Evolutionary conservation across 2,329 filamentous ascomycete genomes (phyloP), one percentile per base, ranked within the genome.

Genomic region (Epichloe uncinata): DNA sequence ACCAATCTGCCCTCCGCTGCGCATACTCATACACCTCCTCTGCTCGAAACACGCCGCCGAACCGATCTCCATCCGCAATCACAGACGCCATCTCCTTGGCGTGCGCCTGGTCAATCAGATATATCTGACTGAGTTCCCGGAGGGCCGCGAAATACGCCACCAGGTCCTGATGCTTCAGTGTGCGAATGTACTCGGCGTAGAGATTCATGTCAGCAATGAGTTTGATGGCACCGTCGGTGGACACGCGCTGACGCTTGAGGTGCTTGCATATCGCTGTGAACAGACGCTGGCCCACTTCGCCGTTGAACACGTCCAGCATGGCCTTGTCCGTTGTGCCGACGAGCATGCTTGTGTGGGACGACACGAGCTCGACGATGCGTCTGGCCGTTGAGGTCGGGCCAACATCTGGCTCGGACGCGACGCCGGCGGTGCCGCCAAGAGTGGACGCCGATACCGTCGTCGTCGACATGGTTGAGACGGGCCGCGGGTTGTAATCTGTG

Each of bases 21-120:
- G 91, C 93, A 70, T 94, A 98, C 71, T 97, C 91, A 61, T 95
- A 95, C 3, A 97, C 93, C 71, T 98, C 93, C 66, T 98, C 93
- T 0, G 91, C 87, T 18, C 90, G 78, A 61, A 97, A 96, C 45
- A 98, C 86, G 12, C 93, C 93, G 26, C 86, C 79, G 64, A 97
- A 98, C 2, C 91, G 79, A 61, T 91, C 86, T 1, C 80, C 82
- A 63, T 98, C 93, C 0, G 93, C 90, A 62, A 98, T 96, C 50
- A 98, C 87, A 2, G 84, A 85, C 5, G 93, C 93, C 74, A 98
- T 84, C 65, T 97, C 93, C 65, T 95, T 95, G 13, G 93, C 87
- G 63, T 97, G 85, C 22, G 59, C 57, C 3, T 85, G 77, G 54
- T 91, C 88, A 54, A 98, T 94, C 47, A 98, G 75, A 66, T 95